A percentile compares a stretch with the other conserved stretches of the same genome.
Evolutionary conservation across 805 yeast genomes (phyloP).

Genomic region (Hanseniaspora pseudoguilliermondii): DNA sequence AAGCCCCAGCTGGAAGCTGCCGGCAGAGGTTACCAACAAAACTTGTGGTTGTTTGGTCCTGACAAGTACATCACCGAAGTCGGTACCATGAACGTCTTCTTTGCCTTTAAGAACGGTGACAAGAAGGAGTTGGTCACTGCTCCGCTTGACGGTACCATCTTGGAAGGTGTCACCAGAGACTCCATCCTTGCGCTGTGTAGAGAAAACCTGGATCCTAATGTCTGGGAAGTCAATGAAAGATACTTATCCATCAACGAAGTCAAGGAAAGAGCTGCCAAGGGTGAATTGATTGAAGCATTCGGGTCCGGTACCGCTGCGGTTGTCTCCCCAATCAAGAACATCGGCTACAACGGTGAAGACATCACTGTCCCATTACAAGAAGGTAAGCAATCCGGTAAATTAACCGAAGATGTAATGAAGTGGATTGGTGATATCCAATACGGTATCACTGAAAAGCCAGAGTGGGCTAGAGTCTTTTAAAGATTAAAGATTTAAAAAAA

Average conservation of each 20-base stretch:
- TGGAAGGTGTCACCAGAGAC: constrained; percentile 94
- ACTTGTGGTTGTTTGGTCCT: constrained; percentile 90
- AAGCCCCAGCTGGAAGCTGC: constrained; percentile 87
- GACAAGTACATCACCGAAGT: constrained; percentile 85
- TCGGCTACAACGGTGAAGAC: constrained; percentile 63
- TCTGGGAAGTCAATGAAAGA: constrained; percentile 80
- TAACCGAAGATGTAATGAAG: constrained; percentile 62
- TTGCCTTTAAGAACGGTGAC: constrained; percentile 61
- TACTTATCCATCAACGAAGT: constrained; percentile 72
- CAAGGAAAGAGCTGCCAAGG: constrained; percentile 59
- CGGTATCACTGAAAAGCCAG: constrained; percentile 59
- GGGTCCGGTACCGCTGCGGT: constrained; percentile 98
- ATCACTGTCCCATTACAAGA: constrained; percentile 68
- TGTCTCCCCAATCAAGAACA: constrained; percentile 82
- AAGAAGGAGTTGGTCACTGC: constrained; percentile 89
- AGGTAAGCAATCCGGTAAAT: constrained; percentile 66
- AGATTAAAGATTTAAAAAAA: not conserved
- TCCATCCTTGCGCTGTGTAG: constrained; percentile 68
- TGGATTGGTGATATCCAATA: constrained; percentile 90
- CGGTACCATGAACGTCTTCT: constrained; percentile 94
- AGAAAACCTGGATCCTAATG: constrained; percentile 55
- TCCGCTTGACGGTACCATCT: constrained; percentile 92
- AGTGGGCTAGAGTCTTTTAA: constrained; percentile 33
- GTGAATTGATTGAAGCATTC: constrained; percentile 83
- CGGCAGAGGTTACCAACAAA: constrained; percentile 82